Evolutionary conservation across 2,329 filamentous ascomycete species (phyloP).

Genomic region (Stachybotrys chlorohalonatus): DNA sequence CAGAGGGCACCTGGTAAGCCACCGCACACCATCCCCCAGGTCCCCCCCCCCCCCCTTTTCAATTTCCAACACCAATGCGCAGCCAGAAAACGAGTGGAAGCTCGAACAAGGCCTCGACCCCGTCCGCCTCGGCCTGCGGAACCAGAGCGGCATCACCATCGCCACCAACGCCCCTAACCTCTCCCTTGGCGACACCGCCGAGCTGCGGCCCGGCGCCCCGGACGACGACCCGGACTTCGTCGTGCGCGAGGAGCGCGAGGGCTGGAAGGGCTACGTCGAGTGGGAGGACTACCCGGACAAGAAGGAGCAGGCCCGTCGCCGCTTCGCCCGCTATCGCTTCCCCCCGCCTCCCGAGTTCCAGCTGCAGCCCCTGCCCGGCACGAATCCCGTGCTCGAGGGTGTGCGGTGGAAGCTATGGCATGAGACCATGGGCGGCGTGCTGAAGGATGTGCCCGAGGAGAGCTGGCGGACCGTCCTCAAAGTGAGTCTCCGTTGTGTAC

Average conservation of each 20-base stretch:
- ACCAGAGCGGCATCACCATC: conserved; percentile 31
- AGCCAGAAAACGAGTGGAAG: conserved; percentile 35
- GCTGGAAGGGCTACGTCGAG: conserved; percentile 40
- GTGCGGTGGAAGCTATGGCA: conserved; percentile 52
- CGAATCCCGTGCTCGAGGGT: conserved; percentile 48
- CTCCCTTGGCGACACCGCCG: conserved; percentile 22
- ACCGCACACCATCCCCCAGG: not conserved
- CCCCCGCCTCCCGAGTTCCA: conserved; percentile 43
- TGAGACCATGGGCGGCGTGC: conserved; percentile 30
- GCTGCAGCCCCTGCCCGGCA: conserved; percentile 42
- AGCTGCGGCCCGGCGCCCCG: conserved; percentile 29
- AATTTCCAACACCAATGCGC: not conserved
- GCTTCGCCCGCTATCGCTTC: conserved; percentile 22
- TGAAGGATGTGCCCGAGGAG: conserved; percentile 42
- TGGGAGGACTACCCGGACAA: conserved; percentile 65
- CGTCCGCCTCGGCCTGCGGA: conserved; percentile 34
- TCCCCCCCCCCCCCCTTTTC: no score
- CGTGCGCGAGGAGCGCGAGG: conserved; percentile 17
- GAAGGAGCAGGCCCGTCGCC: conserved; percentile 47
- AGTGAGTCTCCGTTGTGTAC: not conserved
- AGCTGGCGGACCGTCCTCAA: conserved; percentile 45
- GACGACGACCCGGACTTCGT: conserved; percentile 25
- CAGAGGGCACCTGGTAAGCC: not conserved
- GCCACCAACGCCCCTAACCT: conserved; percentile 15
- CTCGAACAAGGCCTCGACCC: conserved; percentile 41